Evolutionary conservation across 1,139 yeast genomes (phyloP), one percentile per base, ranked within the genome.

Genomic region (Yamadazyma diospyri): DNA sequence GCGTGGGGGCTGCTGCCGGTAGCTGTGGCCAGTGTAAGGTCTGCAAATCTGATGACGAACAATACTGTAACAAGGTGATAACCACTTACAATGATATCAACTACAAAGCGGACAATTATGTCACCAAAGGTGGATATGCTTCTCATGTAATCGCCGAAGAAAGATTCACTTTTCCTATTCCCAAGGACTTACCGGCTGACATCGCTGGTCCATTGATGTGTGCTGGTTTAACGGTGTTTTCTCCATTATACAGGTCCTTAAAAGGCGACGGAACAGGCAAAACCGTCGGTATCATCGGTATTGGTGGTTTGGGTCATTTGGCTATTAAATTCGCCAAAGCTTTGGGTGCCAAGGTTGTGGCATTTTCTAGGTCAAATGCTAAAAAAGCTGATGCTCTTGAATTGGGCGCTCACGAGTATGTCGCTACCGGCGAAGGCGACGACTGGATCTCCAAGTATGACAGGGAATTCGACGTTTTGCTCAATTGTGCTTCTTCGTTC

Each of bases 161-260:
- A 45, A 59, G 65, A 36, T 76, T 72, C 47, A 75, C 63, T 9
- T 70, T 77, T 52, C 65, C 68, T 16, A 69, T 79, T 36, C 85
- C 85, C 16, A 78, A 76, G 11, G 53, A 39, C 16, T 50, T 77
- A 41, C 53, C 59, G 15, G 55, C 71, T 16, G 62, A 57, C 35
- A 55, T 56, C 32, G 75, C 77, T 21, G 82, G 82, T 11, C 82
- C 84, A 16, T 61, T 79, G 50, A 57, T 78, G 61, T 78, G 85
- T 59, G 84, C 78, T 23, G 85, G 85, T 39, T 60, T 76, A 46
- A 79, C 85, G 17, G 76, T 70, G 82, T 78, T 61, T 55, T 64
- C 77, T 4, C 85, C 85, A 23, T 51, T 78, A 39, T 56, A 57
- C 29, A 53, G 67, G 47, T 50, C 57, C 42, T 44, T 60, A 22